A percentile compares a stretch with the other conserved stretches of the same genome.
Evolutionary conservation across 352 stramenopile genomes (phyloP).

Genomic region (Globisporangium takayamanum): DNA sequence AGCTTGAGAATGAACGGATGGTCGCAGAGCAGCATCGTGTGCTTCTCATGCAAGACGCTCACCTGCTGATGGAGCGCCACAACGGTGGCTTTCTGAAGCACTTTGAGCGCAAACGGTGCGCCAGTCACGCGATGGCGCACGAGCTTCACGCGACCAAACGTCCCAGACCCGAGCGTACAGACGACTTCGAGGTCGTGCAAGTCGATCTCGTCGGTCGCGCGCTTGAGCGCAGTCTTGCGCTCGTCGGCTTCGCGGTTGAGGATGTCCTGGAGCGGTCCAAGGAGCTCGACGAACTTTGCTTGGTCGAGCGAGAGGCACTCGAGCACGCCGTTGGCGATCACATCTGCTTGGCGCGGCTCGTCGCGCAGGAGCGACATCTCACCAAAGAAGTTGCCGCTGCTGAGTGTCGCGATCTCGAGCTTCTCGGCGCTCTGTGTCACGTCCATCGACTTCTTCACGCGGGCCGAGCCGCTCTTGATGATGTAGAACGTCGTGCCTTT

Average conservation of each 20-base stretch:
- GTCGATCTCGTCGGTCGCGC: slow-evolving; percentile 28
- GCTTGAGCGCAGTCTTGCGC: slow-evolving; percentile 27
- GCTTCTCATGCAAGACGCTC: slow-evolving; percentile 91
- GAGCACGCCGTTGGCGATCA: slow-evolving; percentile 63
- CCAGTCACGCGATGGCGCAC: slow-evolving; percentile 57
- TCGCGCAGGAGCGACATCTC: slow-evolving; percentile 58
- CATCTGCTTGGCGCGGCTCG: slow-evolving; percentile 50
- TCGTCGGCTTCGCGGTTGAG: slow-evolving; percentile 63
- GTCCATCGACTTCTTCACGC: no score
- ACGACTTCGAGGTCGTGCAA: slow-evolving; percentile 79
- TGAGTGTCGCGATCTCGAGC: no score
- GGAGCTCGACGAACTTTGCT: slow-evolving; percentile 77
- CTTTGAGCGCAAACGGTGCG: slow-evolving; percentile 85
- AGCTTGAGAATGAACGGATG: slow-evolving; percentile 91
- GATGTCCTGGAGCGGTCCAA: slow-evolving; percentile 71
- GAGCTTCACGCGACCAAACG: slow-evolving; percentile 85
- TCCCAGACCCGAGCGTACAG: slow-evolving; percentile 87
- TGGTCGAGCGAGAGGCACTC: slow-evolving; percentile 89
- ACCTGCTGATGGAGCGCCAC: slow-evolving; percentile 85
- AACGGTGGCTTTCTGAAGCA: slow-evolving; percentile 91
- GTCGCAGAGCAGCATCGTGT: slow-evolving; percentile 81
- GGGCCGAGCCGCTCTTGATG: no score
- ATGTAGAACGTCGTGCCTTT: no score
- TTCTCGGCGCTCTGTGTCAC: no score
- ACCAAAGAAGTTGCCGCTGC: no score